Evolutionary conservation across 169 alveolate genomes (phyloP), one percentile per base, ranked within the genome.

Genomic region (Eimeria praecox): DNA sequence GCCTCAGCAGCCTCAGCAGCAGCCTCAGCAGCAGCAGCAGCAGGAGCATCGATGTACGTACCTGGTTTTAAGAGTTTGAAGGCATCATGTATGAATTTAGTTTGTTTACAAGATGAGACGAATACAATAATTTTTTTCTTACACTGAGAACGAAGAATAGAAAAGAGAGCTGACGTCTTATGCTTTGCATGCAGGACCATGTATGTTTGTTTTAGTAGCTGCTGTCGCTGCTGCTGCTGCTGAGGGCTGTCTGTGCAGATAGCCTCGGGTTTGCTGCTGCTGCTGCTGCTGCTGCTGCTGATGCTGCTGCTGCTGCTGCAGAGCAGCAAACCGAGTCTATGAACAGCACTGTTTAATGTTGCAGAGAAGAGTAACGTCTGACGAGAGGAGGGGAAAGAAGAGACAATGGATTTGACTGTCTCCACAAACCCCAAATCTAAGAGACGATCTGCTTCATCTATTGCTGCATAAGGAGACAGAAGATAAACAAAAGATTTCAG

Each of bases 401-500:
- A 96, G 92, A 99, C 95, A 95, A 99, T 98, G 89, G 97, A 91
- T 73, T 97, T 96, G 83, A 98, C 91, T 30, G 98, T 97, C 46
- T 98, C 98, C 96, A 96, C 96, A 96, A 99, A 99, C 77, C 99
- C 99, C 98, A 98, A 96, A 97, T 98, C 99, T 78, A 98, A 85
- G 59, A 97, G 94, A 73, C 99, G 99, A 96, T 99, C 99, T 73
- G 99, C 99, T 77, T 99, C 99, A 66, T 99, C 98, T 95, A 98
- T 98, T 91, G 98, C 97, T 94, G 99, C 69, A 59, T 97, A 96
- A 98, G 98, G 95, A 98, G 98, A 95, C 97, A 98, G 20, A 52
- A 96, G n/a, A n/a, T 97, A 99, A 99, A 59, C 98, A 98, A 71
- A n/a, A 73, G n/a, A 49, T 33, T 27, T 6, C 66, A 22, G 62